Base-by-base conservation (phyloP, 768 basidiomycete genomes). In the Suillus luteus region DNA sequence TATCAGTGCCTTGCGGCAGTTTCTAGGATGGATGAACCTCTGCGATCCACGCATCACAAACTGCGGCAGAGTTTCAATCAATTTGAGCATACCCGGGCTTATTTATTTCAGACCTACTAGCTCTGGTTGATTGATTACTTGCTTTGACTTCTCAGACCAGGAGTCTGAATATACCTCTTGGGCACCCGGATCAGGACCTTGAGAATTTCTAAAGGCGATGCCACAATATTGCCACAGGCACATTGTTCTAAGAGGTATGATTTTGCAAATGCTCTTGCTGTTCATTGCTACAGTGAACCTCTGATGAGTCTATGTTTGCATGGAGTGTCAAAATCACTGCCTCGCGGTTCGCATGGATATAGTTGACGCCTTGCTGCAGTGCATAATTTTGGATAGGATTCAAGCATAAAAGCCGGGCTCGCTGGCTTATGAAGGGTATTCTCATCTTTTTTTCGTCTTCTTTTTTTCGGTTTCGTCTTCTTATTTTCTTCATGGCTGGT, bases 101-200 rank as follows among this genome's bases (percentile, higher is more conserved):
- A 82, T 91, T 68, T 85, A 87, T 48, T 31, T 78, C 85, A 27
- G 90, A 92, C 72, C 83, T 88, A 5, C 83, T 88, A 5, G 77
- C 88, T 12, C 78, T 49, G 48, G 12, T 49, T 15, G 24, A 49
- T 49, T 92, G 49, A 71, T 86, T 62, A 90, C 90, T 40, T 89
- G 85, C 67, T 94, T 94, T 69, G 90, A 93, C 73, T 82, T 85
- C 19, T 79, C 82, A 22, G 92, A 93, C 76, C 86, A 82, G 76
- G 88, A 91, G 68, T 78, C 93, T 35, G 33, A 35, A 27, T 92
- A 92, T 69, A 85, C 87, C 57, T 79, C 92, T 12, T 93, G 92
- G 92, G 88, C 80, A 38, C 88, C 89, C 4, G 33, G 33, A n/a
- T 33, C 54, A 27, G 33, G n/a, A n/a, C 33, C 54, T 40, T 27